Evolutionary conservation across 2,329 filamentous ascomycete genomes (phyloP), one percentile per base, ranked within the genome.

Genomic region (Fusarium miscanthi): DNA sequence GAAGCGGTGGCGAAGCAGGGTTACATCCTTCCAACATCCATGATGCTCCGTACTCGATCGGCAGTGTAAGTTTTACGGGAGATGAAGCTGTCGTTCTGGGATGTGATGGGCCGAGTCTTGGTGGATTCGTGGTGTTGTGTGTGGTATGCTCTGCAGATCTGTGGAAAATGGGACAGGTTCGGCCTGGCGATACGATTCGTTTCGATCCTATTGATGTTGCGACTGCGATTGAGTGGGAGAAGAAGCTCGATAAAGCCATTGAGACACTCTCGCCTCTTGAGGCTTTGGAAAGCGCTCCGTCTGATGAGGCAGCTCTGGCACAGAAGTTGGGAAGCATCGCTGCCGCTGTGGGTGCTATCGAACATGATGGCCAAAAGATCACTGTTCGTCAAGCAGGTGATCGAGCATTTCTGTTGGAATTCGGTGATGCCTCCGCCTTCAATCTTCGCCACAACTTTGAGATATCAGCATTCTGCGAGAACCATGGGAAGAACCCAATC

Each of bases 11-110:
- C 3, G 78, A 80, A 38, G 83, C 79, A 5, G 82, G 82, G 0
- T 71, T 82, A 11, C 83, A 85, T 52, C 83, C 83, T 0, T 83
- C 81, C n/a, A 85, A 85, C 33, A 80, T 84, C 25, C 78, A 82
- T 33, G 82, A 83, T 30, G 80, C 78, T 33, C 80, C 80, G 2
- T 84, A 83, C 63, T 81, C 83, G 1, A 76, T 82, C 9, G 84
- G 84, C 4, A 81, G 82, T 35, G 76, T 85, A 8, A 85, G 81
- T 73, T 85, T 83, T 63, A 84, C 82, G 0, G 83, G 83, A 0
- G 83, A 85, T 35, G 81, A 82, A 37, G 79, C 81, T 5, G 81
- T 84, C 4, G 77, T 85, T 6, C 72, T 85, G 10, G 75, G 80
- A 0, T 78, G 77, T 11, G 83, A 85, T 66, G 82, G 82, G 0